phyloP scores from a whole-genome alignment of 805 yeast species.

The Candida ponderosae region DNA sequence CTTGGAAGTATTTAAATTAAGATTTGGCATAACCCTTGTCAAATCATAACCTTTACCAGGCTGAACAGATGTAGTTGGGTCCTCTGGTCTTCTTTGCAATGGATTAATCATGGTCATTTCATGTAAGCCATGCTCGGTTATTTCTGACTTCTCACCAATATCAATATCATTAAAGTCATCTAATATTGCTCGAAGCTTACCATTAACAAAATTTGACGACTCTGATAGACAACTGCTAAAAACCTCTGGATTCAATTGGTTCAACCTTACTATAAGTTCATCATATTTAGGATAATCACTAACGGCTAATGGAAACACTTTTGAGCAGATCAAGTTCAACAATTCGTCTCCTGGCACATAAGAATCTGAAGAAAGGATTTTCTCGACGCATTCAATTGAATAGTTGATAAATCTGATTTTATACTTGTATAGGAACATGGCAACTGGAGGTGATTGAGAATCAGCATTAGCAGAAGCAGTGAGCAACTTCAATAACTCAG shows the following conservation, averaged over 20 bases:
- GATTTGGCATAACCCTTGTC: constrained; percentile 29
- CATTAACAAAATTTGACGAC: constrained; percentile 11
- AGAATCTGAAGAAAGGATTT: constrained; percentile 9
- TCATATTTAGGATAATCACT: constrained; percentile 19
- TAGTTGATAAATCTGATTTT: constrained; percentile 13
- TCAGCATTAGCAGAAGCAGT: constrained; percentile 13
- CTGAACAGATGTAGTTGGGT: constrained; percentile 8
- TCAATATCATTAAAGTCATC: constrained; percentile 16
- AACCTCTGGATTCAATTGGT: constrained; percentile 3
- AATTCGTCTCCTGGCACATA: constrained; percentile 4
- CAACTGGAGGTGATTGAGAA: constrained; percentile 11
- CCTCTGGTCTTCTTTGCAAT: constrained; percentile 5
- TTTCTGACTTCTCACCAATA: constrained; percentile 7
- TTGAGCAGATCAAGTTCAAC: constrained; percentile 5
- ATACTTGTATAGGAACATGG: constrained; percentile 18
- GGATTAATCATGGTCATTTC: constrained; percentile 25
- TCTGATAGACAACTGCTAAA: constrained; percentile 3
- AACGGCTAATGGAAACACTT: constrained; percentile 16
- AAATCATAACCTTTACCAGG: constrained; percentile 21
- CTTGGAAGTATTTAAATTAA: constrained; percentile 3
- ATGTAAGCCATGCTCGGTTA: constrained; percentile 11
- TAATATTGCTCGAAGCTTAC: constrained; percentile 15
- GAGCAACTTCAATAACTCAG: constrained; percentile 4
- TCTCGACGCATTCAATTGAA: constrained; percentile 11
- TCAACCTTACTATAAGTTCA: constrained; percentile 12